These are phyloP conservation scores for Aspergillus sp. DNA, from an alignment of 2,329 filamentous ascomycete genomes.

Conservation along the genomic window DNA sequence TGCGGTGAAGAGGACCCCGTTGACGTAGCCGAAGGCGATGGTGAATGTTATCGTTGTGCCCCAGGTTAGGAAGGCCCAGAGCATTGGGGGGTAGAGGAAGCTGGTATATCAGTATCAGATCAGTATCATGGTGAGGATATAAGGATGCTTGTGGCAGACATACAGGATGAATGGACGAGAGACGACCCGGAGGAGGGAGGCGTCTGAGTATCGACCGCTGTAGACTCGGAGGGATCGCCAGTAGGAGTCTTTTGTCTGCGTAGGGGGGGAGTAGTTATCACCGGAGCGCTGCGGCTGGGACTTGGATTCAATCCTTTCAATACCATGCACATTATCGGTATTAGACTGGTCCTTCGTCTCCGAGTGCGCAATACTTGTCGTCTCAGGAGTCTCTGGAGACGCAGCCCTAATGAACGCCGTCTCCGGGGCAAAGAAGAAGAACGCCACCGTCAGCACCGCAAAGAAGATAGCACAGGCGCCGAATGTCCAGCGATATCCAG, in stretches of 20 bases:
- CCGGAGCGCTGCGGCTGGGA: too few species aligned
- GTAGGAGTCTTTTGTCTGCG: background rate
- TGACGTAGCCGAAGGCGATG: constrained; percentile 1
- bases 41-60: background rate
- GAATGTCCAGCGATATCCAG: background rate
- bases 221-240: background rate
- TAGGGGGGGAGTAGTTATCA: too few species aligned
- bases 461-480: background rate
- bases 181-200: background rate
- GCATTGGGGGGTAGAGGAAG: background rate
- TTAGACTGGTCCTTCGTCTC: background rate
- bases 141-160: background rate
- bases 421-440: background rate
- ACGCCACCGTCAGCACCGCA: background rate
- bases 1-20: background rate
- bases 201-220: background rate
- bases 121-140: background rate
- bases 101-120: background rate
- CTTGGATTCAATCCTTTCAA: background rate
- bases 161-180: background rate
- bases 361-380: background rate
- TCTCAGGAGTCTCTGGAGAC: too few species aligned
- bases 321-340: background rate
- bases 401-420: background rate
- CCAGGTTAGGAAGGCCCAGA: background rate